These are phyloP conservation scores for Trichoderma guizhouense DNA, from an alignment of 2,329 filamentous ascomycete species.

Conservation along the genomic window DNA sequence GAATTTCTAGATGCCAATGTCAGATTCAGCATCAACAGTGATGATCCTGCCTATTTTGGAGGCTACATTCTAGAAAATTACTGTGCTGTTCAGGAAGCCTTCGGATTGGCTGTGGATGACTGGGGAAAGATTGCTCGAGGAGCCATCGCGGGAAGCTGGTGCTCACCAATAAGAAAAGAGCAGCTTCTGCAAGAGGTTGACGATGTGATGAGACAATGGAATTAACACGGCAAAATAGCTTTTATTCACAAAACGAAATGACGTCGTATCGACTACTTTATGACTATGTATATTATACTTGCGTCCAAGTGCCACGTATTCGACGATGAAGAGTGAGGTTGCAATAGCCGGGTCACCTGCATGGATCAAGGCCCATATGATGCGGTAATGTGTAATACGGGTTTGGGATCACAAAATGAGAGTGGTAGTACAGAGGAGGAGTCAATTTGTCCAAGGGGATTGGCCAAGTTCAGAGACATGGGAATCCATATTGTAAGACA, in stretches of 20 bases:
- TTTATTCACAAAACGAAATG: not conserved
- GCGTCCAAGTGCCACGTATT: not conserved
- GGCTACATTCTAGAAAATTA: conserved; percentile 72
- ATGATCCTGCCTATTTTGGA: conserved; percentile 74
- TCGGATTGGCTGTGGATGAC: conserved; percentile 58
- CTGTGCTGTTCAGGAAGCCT: conserved; percentile 70
- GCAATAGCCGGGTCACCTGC: not conserved
- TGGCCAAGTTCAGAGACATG: not conserved
- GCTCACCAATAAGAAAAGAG: conserved; percentile 58
- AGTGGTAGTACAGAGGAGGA: not conserved
- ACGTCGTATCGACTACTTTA: not conserved
- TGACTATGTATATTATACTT: not conserved
- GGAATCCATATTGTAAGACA: not conserved
- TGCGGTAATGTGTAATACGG: too few species aligned
- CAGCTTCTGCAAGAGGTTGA: conserved; percentile 50
- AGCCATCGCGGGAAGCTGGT: conserved; percentile 68
- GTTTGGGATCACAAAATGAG: not conserved
- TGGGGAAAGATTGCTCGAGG: conserved; percentile 63
- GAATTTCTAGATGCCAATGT: conserved; percentile 62
- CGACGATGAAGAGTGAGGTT: not conserved
- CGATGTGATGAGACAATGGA: conserved; percentile 21
- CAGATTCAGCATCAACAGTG: conserved; percentile 69
- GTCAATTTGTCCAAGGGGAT: not conserved
- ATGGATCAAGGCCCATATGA: too few species aligned
- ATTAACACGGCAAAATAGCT: not conserved